Conservation (phyloP, 257 asterid genomes). For the Solanum pennellii region DNA sequence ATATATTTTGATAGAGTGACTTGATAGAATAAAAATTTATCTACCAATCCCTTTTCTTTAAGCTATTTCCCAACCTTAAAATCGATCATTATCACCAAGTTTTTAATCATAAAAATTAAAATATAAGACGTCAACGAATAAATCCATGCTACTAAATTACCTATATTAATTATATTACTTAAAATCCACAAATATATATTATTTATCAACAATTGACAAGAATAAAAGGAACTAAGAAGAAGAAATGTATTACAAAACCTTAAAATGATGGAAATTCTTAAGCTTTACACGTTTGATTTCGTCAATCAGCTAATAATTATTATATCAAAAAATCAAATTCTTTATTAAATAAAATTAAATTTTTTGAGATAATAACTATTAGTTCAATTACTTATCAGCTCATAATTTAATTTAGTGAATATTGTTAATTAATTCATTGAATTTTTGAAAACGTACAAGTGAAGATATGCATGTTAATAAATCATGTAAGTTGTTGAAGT, state of each 20-base stretch:
- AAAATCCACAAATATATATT: neutral
- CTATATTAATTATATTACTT: neutral
- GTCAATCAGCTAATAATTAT: neutral
- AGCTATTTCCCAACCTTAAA: neutral
- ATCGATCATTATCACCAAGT: neutral
- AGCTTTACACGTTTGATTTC: neutral
- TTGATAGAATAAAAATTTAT: neutral
- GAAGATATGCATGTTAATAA: neutral
- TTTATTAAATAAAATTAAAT: neutral
- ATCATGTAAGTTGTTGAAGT: constrained; percentile 1
- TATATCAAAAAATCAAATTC: neutral
- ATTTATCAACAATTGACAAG: neutral
- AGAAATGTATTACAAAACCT: neutral
- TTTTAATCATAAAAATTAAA: neutral
- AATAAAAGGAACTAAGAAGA: neutral
- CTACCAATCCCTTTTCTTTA: neutral
- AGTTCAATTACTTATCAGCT: neutral
- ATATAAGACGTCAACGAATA: neutral
- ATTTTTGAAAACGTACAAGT: neutral
- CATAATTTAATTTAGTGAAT: neutral
- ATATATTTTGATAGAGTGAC: neutral
- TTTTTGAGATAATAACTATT: neutral
- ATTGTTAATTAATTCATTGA: neutral
- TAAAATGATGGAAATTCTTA: neutral
- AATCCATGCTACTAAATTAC: neutral